These are phyloP conservation scores for Coemansia sp. DNA, from an alignment of 192 early-diverging fungal species.

Conservation along the genomic window DNA sequence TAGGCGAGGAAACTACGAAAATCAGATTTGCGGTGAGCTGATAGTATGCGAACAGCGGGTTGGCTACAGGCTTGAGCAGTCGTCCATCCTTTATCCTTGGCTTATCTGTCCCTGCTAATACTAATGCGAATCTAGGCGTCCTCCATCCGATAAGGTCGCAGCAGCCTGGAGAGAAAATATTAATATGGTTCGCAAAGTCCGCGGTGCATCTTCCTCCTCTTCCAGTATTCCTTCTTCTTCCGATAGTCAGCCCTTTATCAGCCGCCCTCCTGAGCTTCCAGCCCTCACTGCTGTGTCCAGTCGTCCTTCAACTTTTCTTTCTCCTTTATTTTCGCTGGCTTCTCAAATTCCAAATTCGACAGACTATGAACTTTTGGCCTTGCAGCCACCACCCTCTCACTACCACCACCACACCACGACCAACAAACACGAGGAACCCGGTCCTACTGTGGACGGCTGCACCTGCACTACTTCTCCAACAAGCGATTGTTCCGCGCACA, in stretches of 20 bases:
- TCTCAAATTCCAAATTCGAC: background rate
- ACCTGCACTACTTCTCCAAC: slow-evolving; percentile 5
- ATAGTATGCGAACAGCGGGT: background rate
- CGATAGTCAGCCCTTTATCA: background rate
- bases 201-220: background rate
- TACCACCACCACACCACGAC: background rate
- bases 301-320: background rate
- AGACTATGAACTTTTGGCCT: slow-evolving; percentile 2
- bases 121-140: background rate
- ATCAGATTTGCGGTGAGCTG: background rate
- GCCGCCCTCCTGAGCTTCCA: background rate
- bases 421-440: slow-evolving; percentile 1
- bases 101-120: background rate
- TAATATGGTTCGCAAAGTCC: background rate
- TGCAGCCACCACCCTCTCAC: background rate
- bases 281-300: background rate
- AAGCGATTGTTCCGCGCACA: slow-evolving; percentile 6
- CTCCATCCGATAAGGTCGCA: background rate
- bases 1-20: background rate
- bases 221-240: background rate
- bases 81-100: background rate
- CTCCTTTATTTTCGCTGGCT: background rate
- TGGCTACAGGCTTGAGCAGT: background rate
- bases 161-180: background rate
- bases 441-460: slow-evolving; percentile 10